Evolutionary conservation across 352 stramenopile genomes (phyloP), one percentile per base, ranked within the genome.

Genomic region (Phytophthora fragariaefolia): DNA sequence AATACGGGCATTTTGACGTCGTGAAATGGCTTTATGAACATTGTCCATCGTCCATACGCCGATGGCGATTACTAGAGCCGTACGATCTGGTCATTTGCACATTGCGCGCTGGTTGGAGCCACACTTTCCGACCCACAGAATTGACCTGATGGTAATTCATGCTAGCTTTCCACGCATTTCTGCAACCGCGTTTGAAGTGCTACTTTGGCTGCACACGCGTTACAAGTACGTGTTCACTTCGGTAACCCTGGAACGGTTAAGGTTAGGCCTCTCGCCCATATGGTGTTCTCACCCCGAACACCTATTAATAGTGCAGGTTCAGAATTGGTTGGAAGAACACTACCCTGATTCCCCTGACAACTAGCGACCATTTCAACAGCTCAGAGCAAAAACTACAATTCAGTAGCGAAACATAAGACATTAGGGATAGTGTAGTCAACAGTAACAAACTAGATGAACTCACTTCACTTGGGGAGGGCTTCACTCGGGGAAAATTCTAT

Each of bases 11-110:
- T n/a, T n/a, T n/a, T n/a, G n/a, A n/a, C n/a, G n/a, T n/a, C n/a
- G 34, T 61, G 3, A 66, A 66, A 30, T 66, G 58, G 58, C 27
- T 66, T 12, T 54, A 60, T 38, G 40, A 38, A 36, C 58, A 60
- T 13, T 51, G 38, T 6, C 49, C 20, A 0, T 36, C 26, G 8
- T 58, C 38, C 20, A 23, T 17, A 38, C 47, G 28, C 3, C 7
- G 1, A 8, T 9, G 17, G 28, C 48, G 6, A 46, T 66, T 4
- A n/a, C 18, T 6, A 30, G 17, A 54, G 58, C 58, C 2, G 49
- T 66, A 20, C 22, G 26, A 20, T 32, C 9, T 20, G 34, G 34
- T 28, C 57, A 65, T 15, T 43, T 65, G 17, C 57, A 20, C 15
- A 56, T 58, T 10, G 46, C 57, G 46, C 22, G 49, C 1, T 65